Base-by-base conservation (phyloP, 2,329 filamentous ascomycete genomes). In the Corinectria fuckeliana region DNA sequence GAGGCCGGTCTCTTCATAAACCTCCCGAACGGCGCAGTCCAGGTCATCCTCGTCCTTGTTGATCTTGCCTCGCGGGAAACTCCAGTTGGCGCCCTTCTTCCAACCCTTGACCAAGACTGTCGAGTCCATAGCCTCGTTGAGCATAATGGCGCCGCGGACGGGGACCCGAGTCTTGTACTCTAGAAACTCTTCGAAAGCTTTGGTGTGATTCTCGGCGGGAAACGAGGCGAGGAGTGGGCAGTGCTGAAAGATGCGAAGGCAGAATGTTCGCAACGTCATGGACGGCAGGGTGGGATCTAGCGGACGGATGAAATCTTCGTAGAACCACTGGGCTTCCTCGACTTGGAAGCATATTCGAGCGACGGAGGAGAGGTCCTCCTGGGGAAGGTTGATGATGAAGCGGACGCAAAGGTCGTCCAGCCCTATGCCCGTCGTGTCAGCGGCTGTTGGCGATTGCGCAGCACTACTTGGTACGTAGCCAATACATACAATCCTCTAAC, bases 311-410 rank as follows among this genome's bases (percentile, higher is more conserved):
- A 99, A 99, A 78, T 99, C 95, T 82, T 99, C 95, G 86, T 99
- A 99, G 79, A 96, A 99, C 95, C 95, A 99, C 88, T 99, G 96
- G 70, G 95, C 95, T 79, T 99, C 96, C 78, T 99, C 95, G 69
- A 99, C 91, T 79, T 98, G 93, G 76, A 99, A 99, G 79, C 94
- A 98, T 78, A 99, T 95, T 73, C 95, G 90, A 74, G 93, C 92
- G 58, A 97, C 91, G 2, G 91, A 93, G 66, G 89, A 88, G 45
- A 98, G 86, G 77, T 99, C 95, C 77, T 95, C 92, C 65, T 91
- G 85, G 44, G 96, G 95, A 62, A 98, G 86, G 79, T 99, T 98
- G 77, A 98, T 92, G 74, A 99, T 94, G 79, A 99, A 99, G 75
- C 96, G 92, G 76, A 96, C 94, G 78, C 93, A 97, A 60, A 98